Base-by-base conservation (phyloP, 306 rosid species). In the Vigna hirtella region DNA sequence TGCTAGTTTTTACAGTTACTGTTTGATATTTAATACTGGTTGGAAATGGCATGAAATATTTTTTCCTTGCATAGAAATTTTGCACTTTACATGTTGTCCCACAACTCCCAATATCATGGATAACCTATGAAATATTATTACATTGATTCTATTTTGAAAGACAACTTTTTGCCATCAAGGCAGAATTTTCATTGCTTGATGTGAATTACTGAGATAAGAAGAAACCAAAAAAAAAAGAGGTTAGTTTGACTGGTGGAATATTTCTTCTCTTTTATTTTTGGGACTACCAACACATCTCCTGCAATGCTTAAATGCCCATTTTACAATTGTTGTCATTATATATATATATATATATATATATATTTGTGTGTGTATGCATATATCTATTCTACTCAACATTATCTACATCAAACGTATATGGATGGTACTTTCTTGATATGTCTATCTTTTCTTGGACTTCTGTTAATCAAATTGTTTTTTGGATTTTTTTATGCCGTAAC, bases 401-500 rank as follows among this genome's bases (percentile, higher is more conserved):
- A 57, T 59, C 36, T 53, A 14, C 43, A 28, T 26, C 65, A 40
- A 36, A 30, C 70, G 9, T 52, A 64, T 38, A 24, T 79, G 42
- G 51, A 48, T 45, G 43, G 36, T 42, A 55, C 79, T 18, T 38
- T 51, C 38, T 64, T 53, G 17, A 36, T 69, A 65, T 50, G 47
- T 65, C 64, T 55, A 28, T 61, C 4, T 73, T 78, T 74, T 78
- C 56, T 56, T 42, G 66, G 34, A 45, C 50, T 42, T 56, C 15
- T 71, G 11, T 83, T 82, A 38, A 74, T 79, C 79, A 64, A 77
- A 50, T 32, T 13, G 6, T 71, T 43, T 72, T 26, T 24, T 59
- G 71, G 55, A 76, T 59, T 36, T 13, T 20, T 65, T 66, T 17
- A 32, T 83, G 63, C 72, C 78, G 63, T 81, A 26, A 77, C 74